Percentiles rank a stretch among this genome's conserved stretches.
These are phyloP conservation scores for Diaporthe sp. DNA, from an alignment of 2,329 filamentous ascomycete species.

Conservation along the genomic window DNA sequence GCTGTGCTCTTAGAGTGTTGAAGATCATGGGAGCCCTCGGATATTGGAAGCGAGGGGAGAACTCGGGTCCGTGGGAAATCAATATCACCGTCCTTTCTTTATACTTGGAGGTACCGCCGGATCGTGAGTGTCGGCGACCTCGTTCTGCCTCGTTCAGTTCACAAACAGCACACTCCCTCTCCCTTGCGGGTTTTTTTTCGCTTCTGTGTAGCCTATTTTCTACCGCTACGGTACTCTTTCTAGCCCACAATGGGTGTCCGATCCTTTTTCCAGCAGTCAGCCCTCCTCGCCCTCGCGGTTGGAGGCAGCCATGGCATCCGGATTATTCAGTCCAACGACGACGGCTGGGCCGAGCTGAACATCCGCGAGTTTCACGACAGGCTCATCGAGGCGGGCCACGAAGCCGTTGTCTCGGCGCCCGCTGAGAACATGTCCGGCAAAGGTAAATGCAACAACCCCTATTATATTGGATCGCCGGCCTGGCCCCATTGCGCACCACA, in stretches of 20 bases:
- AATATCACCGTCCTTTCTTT: not conserved
- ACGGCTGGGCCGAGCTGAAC: constrained; percentile 80
- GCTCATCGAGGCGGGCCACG: constrained; percentile 67
- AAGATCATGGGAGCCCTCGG: constrained; percentile 18
- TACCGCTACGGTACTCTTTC: not conserved
- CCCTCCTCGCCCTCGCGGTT: constrained; percentile 26
- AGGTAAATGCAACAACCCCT: constrained; percentile 54
- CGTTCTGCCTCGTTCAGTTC: not conserved
- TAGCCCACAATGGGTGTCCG: constrained; percentile 34
- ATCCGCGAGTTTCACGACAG: constrained; percentile 70
- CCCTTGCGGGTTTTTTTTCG: not conserved
- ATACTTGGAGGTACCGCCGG: constrained; percentile 5
- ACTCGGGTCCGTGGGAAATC: not conserved
- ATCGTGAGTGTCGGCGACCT: constrained; percentile 2
- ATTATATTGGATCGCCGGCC: not conserved
- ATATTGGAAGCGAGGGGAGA: not conserved
- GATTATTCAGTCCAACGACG: constrained; percentile 77
- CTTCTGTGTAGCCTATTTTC: not conserved
- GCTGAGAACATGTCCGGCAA: constrained; percentile 75
- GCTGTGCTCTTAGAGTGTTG: not conserved
- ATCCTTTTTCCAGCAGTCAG: constrained; percentile 33
- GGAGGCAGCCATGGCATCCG: constrained; percentile 44
- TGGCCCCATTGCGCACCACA: not conserved
- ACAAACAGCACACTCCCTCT: not conserved
- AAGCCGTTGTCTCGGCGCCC: constrained; percentile 74